Conservation (phyloP, 176 grass and related monocot species). For the Cenchrus fungigraminus region DNA sequence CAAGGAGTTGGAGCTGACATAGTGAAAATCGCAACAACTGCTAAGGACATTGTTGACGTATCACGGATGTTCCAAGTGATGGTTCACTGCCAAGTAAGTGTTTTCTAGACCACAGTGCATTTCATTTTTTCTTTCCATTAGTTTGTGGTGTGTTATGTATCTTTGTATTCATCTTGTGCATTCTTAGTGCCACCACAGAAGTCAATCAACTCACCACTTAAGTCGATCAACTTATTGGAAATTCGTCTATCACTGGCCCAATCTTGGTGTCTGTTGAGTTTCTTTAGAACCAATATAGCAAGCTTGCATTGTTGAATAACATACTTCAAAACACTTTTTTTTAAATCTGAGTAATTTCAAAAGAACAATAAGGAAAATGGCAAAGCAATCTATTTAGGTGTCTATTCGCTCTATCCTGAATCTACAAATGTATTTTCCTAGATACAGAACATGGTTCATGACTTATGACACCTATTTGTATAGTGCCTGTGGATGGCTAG, state of each 20-base stretch:
- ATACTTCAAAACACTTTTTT: neutral
- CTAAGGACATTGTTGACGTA: constrained; percentile 80
- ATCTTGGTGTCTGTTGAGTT: neutral
- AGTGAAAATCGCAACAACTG: constrained; percentile 94
- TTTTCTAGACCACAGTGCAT: neutral
- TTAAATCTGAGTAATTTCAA: neutral
- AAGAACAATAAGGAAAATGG: neutral
- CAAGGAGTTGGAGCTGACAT: constrained; percentile 92
- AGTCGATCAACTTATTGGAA: neutral
- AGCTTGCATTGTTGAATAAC: neutral
- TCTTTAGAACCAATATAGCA: neutral
- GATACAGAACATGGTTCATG: neutral
- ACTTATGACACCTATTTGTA: neutral
- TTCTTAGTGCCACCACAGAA: neutral
- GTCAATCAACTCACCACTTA: neutral
- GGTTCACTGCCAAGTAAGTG: constrained; percentile 89
- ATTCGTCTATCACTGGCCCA: neutral
- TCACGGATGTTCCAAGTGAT: constrained; percentile 90
- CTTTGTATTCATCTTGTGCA: constrained; percentile 1
- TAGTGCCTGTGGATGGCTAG: neutral
- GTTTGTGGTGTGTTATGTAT: neutral
- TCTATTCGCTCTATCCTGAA: neutral
- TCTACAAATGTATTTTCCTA: neutral
- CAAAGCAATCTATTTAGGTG: neutral
- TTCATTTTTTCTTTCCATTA: neutral